A percentile compares a stretch with the other conserved stretches of the same genome.
Conservation (phyloP, 441 rosid species). For the Populus hybrid region DNA sequence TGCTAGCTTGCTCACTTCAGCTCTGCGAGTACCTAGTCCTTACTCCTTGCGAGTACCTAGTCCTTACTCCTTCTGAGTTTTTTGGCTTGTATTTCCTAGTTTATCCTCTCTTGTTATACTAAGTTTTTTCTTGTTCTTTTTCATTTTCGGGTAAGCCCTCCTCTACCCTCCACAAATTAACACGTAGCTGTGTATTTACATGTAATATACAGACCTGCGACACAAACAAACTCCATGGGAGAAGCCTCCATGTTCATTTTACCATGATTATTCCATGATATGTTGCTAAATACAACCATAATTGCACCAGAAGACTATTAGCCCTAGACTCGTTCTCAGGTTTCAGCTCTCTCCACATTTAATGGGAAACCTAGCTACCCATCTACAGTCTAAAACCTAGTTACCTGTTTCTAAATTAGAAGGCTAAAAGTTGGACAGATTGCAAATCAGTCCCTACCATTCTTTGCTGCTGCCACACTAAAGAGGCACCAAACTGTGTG, state of each 20-base stretch:
- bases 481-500: not conserved
- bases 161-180: not conserved
- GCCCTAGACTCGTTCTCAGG: not conserved
- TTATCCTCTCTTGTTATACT: not conserved
- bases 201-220: not conserved
- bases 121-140: too few relatives aligned
- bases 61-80: not conserved
- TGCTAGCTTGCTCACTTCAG: not conserved
- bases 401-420: not conserved
- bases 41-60: not conserved
- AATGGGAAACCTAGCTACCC: not conserved
- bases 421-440: not conserved
- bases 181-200: not conserved
- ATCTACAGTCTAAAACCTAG: not conserved
- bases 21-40: too few relatives aligned
- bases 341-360: not conserved
- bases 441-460: constrained; percentile 13
- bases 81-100: not conserved
- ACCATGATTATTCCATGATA: not conserved
- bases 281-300: not conserved
- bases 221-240: not conserved
- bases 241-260: not conserved
- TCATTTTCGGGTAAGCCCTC: not conserved
- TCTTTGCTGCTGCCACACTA: constrained; percentile 3
- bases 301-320: not conserved